Percentiles rank a stretch among this genome's conserved stretches.
Conservation (phyloP, 345 rosid genomes). For the Linum tenue region DNA sequence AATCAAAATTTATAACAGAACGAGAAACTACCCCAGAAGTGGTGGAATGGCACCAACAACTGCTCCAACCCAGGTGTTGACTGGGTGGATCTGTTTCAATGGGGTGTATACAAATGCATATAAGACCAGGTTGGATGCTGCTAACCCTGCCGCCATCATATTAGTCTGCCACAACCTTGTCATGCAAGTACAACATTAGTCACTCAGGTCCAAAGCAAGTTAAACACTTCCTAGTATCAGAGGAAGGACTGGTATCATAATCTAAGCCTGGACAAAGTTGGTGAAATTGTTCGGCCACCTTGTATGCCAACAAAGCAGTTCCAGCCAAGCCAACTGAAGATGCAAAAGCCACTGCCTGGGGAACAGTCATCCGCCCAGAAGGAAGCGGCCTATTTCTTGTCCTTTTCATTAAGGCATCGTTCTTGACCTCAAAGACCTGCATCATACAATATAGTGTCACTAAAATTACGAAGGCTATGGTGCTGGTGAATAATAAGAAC, state of each 20-base stretch:
- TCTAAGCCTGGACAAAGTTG: slow-evolving; percentile 1
- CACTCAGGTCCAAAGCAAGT: slow-evolving; percentile 9
- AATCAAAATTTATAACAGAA: neutral
- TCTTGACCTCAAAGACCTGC: slow-evolving; percentile 70
- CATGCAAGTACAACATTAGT: slow-evolving; percentile 31
- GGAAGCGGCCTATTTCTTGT: slow-evolving; percentile 81
- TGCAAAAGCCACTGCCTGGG: slow-evolving; percentile 81
- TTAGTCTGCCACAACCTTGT: slow-evolving; percentile 88
- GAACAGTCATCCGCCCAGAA: slow-evolving; percentile 57
- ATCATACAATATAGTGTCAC: neutral
- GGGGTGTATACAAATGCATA: slow-evolving; percentile 75
- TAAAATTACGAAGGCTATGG: neutral
- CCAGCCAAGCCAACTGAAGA: slow-evolving; percentile 64
- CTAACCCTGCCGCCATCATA: slow-evolving; percentile 84
- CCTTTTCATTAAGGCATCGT: slow-evolving; percentile 93
- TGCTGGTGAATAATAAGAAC: neutral
- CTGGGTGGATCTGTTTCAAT: slow-evolving; percentile 94
- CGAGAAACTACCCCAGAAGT: slow-evolving; percentile 70
- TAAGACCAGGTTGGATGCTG: slow-evolving; percentile 66
- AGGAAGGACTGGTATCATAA: neutral
- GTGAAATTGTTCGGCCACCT: slow-evolving; percentile 40
- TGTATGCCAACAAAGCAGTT: slow-evolving; percentile 60
- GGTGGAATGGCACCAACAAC: slow-evolving; percentile 98
- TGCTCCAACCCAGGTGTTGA: slow-evolving; percentile 97
- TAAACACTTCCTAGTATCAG: neutral